These are phyloP conservation scores for Kockovaella imperatae DNA, from an alignment of 768 basidiomycete genomes.

Conservation along the genomic window DNA sequence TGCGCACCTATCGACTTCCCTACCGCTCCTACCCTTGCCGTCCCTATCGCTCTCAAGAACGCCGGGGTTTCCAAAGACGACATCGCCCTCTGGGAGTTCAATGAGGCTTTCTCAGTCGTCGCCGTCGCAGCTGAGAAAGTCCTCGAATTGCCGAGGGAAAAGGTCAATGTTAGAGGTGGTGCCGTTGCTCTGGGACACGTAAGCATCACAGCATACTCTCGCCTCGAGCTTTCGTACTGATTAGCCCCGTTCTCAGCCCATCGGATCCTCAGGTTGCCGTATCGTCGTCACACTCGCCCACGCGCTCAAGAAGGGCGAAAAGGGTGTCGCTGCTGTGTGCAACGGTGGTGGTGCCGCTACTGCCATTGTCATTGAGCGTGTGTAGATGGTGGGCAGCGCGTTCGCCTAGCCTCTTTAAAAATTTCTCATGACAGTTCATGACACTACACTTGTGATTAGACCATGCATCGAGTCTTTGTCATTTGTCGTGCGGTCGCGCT, in stretches of 20 bases:
- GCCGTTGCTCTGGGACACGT: conserved; percentile 78
- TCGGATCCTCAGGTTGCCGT: conserved; percentile 90
- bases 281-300: conserved; percentile 90
- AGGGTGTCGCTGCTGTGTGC: conserved; percentile 93
- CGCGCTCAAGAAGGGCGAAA: conserved; percentile 82
- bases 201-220: conserved; percentile 9
- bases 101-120: conserved; percentile 96
- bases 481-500: too few relatives aligned
- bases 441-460: conserved; percentile 52
- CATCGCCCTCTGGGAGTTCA: conserved; percentile 88
- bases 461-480: conserved; percentile 78
- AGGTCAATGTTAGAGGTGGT: conserved; percentile 79
- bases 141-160: conserved; percentile 70
- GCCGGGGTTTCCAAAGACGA: conserved; percentile 76
- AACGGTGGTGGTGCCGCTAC: conserved; percentile 66
- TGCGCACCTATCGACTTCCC: conserved; percentile 97
- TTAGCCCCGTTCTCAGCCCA: conserved; percentile 56
- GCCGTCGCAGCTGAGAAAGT: conserved; percentile 84
- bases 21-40: conserved; percentile 79
- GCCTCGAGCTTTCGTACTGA: background rate
- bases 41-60: conserved; percentile 77
- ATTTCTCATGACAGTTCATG: background rate
- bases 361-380: conserved; percentile 1
- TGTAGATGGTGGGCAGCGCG: background rate
- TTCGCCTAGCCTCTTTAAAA: too few relatives aligned